Conservation (phyloP, 2,329 filamentous ascomycete genomes). For the Teratosphaeria pseudoeucalypti region DNA sequence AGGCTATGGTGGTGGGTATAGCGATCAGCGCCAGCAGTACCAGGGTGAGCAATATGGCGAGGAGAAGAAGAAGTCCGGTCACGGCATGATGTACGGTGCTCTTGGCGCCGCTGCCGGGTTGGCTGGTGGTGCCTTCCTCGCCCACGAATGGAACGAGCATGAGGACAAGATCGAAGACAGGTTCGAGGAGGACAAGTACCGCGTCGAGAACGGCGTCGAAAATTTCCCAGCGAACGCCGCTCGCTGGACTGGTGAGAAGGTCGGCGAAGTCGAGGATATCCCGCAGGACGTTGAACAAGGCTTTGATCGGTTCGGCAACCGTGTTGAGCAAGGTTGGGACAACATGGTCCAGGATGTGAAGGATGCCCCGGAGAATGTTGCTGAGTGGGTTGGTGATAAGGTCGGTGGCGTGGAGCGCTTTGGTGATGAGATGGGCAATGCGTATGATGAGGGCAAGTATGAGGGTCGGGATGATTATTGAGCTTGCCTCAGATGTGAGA, state of each 20-base stretch:
- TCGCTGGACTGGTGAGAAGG: constrained; percentile 33
- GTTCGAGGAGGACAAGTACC: constrained; percentile 20
- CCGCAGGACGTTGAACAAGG: constrained; percentile 23
- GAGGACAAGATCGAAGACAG: constrained; percentile 17
- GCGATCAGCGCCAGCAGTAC: constrained; percentile 1
- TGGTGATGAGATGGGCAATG: constrained; percentile 32
- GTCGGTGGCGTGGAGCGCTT: constrained; percentile 36
- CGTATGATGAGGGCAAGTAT: constrained; percentile 34
- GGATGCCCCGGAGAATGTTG: constrained; percentile 27
- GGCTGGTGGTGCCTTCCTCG: constrained; percentile 34
- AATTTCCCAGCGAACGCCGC: constrained; percentile 35
- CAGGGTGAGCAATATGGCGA: constrained; percentile 5
- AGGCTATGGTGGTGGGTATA: constrained; percentile 13
- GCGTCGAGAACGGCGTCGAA: constrained; percentile 25
- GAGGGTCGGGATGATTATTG: constrained; percentile 18
- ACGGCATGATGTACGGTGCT: constrained; percentile 27
- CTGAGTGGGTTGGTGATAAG: constrained; percentile 26
- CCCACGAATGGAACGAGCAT: constrained; percentile 34
- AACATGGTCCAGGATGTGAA: constrained; percentile 25
- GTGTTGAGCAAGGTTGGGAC: constrained; percentile 23
- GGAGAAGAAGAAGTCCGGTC: constrained; percentile 20
- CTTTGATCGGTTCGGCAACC: constrained; percentile 25
- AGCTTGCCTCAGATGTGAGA: not conserved
- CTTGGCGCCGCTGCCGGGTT: constrained; percentile 32
- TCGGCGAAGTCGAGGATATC: constrained; percentile 31